Evolutionary conservation across 2,329 filamentous ascomycete species (phyloP).

Genomic region (Aspergillus sp.): DNA sequence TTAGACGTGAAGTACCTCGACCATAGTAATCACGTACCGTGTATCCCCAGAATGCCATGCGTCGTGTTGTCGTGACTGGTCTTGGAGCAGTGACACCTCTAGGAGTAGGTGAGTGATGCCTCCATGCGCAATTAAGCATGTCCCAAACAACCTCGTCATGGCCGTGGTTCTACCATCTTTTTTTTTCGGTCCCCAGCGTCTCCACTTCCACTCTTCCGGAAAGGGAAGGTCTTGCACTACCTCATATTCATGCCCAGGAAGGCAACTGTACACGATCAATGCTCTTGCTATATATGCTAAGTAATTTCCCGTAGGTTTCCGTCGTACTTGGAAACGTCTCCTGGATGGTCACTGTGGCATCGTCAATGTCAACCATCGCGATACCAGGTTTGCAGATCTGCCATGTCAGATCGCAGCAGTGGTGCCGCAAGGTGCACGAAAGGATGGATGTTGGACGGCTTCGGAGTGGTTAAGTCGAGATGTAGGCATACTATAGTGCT

Average conservation of each 20-base stretch:
- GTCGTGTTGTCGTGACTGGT: constrained; percentile 79
- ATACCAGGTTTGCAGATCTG: constrained; percentile 67
- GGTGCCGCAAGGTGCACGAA: constrained; percentile 63
- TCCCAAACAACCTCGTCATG: constrained; percentile 7
- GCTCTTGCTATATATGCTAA: constrained; percentile 10
- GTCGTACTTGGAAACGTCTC: constrained; percentile 77
- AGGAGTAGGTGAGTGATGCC: constrained; percentile 63
- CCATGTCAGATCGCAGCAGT: constrained; percentile 84
- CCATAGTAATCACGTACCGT: neutral
- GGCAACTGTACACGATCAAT: constrained; percentile 19
- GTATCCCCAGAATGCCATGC: constrained; percentile 37
- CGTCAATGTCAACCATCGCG: constrained; percentile 66
- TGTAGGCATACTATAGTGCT: constrained; percentile 30
- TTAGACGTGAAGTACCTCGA: neutral
- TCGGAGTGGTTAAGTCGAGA: constrained; percentile 48
- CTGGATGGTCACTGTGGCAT: constrained; percentile 80
- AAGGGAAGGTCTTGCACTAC: constrained; percentile 33
- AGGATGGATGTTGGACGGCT: constrained; percentile 47
- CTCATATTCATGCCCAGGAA: constrained; percentile 25
- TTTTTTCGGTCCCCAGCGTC: constrained; percentile 19
- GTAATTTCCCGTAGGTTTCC: constrained; percentile 57
- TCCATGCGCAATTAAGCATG: constrained; percentile 2
- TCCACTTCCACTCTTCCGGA: constrained; percentile 31
- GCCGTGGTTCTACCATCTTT: neutral
- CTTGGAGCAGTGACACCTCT: constrained; percentile 81